These are phyloP conservation scores for Saccharomycopsis babjevae DNA, from an alignment of 805 yeast genomes.

Conservation along the genomic window DNA sequence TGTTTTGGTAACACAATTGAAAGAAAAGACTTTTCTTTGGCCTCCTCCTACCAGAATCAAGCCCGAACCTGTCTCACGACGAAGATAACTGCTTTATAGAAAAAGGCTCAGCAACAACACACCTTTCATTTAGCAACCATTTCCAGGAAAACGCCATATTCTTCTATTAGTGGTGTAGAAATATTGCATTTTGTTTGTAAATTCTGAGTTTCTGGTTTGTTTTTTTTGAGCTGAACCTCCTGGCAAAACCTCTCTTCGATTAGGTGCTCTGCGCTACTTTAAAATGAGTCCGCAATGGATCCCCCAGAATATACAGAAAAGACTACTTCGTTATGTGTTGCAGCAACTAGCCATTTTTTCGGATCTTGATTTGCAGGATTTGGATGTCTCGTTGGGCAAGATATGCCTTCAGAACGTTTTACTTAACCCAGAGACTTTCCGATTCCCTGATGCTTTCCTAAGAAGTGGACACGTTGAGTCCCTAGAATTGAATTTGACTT, in stretches of 20 bases:
- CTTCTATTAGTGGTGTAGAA: too few relatives aligned
- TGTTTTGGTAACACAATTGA: too few relatives aligned
- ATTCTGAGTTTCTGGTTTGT: neutral
- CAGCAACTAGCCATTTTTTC: slow-evolving; percentile 77
- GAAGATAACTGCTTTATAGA: too few relatives aligned
- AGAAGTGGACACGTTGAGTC: slow-evolving; percentile 50
- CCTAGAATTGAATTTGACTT: slow-evolving; percentile 49
- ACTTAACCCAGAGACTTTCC: slow-evolving; percentile 61
- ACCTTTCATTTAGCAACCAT: too few relatives aligned
- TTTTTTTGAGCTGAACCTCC: slow-evolving; percentile 39
- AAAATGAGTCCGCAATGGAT: slow-evolving; percentile 40
- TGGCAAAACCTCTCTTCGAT: slow-evolving; percentile 63
- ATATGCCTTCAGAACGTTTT: slow-evolving; percentile 51
- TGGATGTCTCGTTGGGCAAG: slow-evolving; percentile 67
- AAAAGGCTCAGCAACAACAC: too few relatives aligned
- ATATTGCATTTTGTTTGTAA: too few relatives aligned
- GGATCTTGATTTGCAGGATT: slow-evolving; percentile 66
- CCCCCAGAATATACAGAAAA: slow-evolving; percentile 76
- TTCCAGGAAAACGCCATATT: too few relatives aligned
- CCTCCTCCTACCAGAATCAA: too few relatives aligned
- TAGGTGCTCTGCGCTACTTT: neutral
- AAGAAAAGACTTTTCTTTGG: too few relatives aligned
- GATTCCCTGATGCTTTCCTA: slow-evolving; percentile 52
- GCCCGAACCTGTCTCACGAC: too few relatives aligned
- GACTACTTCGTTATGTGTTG: slow-evolving; percentile 68